These are phyloP conservation scores for Mucor indicus DNA, from an alignment of 371 early-diverging fungal genomes.

Conservation along the genomic window DNA sequence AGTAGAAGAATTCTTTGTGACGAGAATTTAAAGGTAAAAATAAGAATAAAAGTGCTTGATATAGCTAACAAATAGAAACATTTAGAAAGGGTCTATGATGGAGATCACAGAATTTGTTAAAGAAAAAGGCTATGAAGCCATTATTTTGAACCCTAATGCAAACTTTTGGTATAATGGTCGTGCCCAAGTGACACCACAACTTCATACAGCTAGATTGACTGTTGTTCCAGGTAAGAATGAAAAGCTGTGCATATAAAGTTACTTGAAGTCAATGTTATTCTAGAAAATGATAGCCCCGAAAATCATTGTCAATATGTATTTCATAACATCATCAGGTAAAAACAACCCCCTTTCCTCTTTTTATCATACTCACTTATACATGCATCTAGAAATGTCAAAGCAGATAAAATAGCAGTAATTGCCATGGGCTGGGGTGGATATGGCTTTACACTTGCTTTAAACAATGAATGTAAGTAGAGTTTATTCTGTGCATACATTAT, in stretches of 20 bases:
- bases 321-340: constrained; percentile 33
- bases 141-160: constrained; percentile 46
- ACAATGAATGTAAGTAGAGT: constrained; percentile 29
- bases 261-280: background rate
- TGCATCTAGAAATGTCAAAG: constrained; percentile 20
- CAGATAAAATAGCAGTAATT: constrained; percentile 27
- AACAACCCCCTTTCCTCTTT: background rate
- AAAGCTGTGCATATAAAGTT: background rate
- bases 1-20: constrained; percentile 44
- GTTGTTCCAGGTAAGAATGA: constrained; percentile 17
- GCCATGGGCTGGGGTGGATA: constrained; percentile 43
- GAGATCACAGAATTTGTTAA: constrained; percentile 19
- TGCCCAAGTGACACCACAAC: constrained; percentile 24
- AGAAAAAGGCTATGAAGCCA: constrained; percentile 39
- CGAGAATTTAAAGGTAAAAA: constrained; percentile 32
- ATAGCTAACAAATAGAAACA: background rate
- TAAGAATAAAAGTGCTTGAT: background rate
- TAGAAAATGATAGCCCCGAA: constrained; percentile 39
- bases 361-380: background rate
- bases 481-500: no score
- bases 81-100: constrained; percentile 43
- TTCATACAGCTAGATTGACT: constrained; percentile 2
- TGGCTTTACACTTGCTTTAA: constrained; percentile 28
- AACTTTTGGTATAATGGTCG: constrained; percentile 37
- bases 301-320: constrained; percentile 40